Base-by-base conservation (phyloP, 2,329 filamentous ascomycete genomes). In the Trichocomaceae sp. region DNA sequence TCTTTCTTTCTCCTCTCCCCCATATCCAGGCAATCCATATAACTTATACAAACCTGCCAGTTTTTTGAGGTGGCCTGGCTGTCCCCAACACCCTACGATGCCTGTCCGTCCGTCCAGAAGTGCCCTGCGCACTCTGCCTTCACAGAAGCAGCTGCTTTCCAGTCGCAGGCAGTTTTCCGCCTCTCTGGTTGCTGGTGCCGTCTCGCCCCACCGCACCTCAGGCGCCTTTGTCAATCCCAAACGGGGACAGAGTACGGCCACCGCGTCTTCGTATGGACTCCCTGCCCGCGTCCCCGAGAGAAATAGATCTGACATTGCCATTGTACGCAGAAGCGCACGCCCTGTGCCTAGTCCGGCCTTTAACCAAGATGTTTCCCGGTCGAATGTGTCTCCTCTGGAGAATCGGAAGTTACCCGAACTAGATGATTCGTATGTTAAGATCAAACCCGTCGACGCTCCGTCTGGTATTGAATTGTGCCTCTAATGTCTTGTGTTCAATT, bases 361-460 rank as follows among this genome's bases (percentile, higher is more conserved):
- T 67, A 79, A 79, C 63, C 75, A 77, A 63, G 77, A 80, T 62
- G 66, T 69, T 49, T 75, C 75, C 55, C 78, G 77, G 66, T 83
- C 88, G 81, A 82, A 78, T 61, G 70, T 88, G 58, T 85, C 88
- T 62, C 85, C 85, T 58, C 77, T 90, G 58, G 81, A 83, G 64
- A 81, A 82, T 68, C 75, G 77, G 53, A 75, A 78, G 66, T 72
- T 76, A 57, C 77, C 78, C 55, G 83, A 86, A 59, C 85, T 90
- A 79, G 87, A 91, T 71, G 87, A 91, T 71, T 90, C 87, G 85
- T 90, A 84, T 62, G 86, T 79, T 22, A n/a, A 50, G 42, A 26
- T 39, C 35, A 39, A 29, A 26, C 19, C 41, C 51, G 26, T 54
- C 61, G 62, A 42, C 35, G n/a, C 2, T 31, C 23, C 35, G 39